phyloP scores from a whole-genome alignment of 2,329 filamentous ascomycete species.

The Capronia coronata region DNA sequence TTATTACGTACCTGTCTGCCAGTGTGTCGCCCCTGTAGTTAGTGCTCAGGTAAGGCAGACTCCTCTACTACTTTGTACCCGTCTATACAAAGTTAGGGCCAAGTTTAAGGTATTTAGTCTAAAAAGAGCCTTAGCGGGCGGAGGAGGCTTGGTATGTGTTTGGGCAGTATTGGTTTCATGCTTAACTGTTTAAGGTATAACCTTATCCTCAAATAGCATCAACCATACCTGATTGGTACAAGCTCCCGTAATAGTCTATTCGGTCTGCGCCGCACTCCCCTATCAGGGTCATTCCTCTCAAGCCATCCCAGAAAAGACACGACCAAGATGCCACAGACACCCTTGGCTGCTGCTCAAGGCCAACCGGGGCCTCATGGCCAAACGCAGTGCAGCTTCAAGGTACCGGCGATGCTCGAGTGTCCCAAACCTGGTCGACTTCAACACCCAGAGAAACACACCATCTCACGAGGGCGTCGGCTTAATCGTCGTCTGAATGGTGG shows the following conservation, averaged over 20 bases:
- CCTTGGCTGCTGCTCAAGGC: too few relatives aligned
- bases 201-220: constrained; percentile 18
- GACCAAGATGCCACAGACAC: background rate
- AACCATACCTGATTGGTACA: constrained; percentile 5
- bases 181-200: constrained; percentile 9
- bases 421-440: too few relatives aligned
- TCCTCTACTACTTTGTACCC: background rate
- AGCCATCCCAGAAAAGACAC: background rate
- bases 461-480: constrained; percentile 7
- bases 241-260: constrained; percentile 6
- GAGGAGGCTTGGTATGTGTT: constrained; percentile 5
- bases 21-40: background rate
- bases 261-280: constrained; percentile 22
- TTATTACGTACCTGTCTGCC: background rate
- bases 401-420: too few relatives aligned
- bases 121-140: constrained; percentile 2
- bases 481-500: constrained; percentile 7
- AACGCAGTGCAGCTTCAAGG: too few relatives aligned
- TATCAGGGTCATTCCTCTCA: too few relatives aligned
- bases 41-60: constrained; percentile 26
- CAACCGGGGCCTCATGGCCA: too few relatives aligned
- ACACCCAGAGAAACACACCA: too few relatives aligned
- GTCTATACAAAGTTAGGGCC: constrained; percentile 11
- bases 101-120: background rate
- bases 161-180: constrained; percentile 19